phyloP scores from a whole-genome alignment of 495 filamentous ascomycete species.

The Tuber umbilicatum region DNA sequence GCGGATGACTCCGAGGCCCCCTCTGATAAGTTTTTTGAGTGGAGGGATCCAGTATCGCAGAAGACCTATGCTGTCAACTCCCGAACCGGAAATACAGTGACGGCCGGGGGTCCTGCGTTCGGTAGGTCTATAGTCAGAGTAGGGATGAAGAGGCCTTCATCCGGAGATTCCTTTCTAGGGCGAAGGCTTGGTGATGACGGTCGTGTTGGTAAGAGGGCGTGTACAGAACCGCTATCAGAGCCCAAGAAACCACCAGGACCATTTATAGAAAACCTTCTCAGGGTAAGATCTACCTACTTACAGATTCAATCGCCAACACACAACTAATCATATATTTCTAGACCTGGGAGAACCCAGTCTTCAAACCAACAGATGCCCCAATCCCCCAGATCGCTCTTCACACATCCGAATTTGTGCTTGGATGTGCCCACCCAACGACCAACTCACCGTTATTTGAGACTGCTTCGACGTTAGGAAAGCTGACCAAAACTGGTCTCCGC shows the following conservation, averaged over 20 bases:
- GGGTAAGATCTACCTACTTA: constrained; percentile 31
- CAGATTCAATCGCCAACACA: background rate
- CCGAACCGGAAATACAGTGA: constrained; percentile 55
- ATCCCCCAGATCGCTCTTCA: constrained; percentile 45
- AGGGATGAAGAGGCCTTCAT: constrained; percentile 36
- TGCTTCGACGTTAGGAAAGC: constrained; percentile 46
- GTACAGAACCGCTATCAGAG: constrained; percentile 3
- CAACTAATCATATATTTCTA: constrained; percentile 3
- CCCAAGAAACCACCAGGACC: constrained; percentile 16
- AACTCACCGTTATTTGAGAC: constrained; percentile 1
- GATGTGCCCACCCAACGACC: background rate
- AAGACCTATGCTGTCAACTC: constrained; percentile 53
- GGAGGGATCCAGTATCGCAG: constrained; percentile 64
- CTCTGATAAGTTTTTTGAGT: constrained; percentile 45
- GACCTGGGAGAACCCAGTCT: constrained; percentile 60
- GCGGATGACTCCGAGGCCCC: background rate
- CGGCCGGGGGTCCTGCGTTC: background rate
- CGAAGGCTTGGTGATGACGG: background rate
- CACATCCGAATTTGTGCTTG: background rate
- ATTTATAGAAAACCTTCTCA: constrained; percentile 38
- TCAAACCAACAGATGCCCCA: constrained; percentile 49
- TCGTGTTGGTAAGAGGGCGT: constrained; percentile 11
- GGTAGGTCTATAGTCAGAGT: background rate
- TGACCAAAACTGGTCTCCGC: constrained; percentile 62
- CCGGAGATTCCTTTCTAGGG: constrained; percentile 9